Conservation (phyloP, 345 rosid species). For the Cardamine resedifolia region DNA sequence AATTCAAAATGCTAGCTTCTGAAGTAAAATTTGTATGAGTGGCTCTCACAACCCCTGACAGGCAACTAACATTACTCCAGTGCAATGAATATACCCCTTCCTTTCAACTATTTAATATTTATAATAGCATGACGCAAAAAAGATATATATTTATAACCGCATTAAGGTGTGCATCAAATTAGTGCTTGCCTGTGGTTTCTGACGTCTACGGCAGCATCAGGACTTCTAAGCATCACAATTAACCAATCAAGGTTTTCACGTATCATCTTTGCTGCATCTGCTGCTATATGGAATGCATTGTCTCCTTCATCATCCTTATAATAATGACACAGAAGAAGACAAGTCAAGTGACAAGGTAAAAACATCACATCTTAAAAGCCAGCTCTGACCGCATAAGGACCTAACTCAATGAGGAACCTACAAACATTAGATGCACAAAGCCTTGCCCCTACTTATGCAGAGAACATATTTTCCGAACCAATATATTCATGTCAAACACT, state of each 20-base stretch:
- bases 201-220: slow-evolving; percentile 77
- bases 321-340: slow-evolving; percentile 24
- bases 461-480: slow-evolving; percentile 1
- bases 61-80: slow-evolving; percentile 3
- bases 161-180: slow-evolving; percentile 17
- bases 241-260: slow-evolving; percentile 99
- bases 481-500: background rate
- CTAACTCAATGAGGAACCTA: background rate
- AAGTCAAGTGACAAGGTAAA: slow-evolving; percentile 28
- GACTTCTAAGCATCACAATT: slow-evolving; percentile 76
- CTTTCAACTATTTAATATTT: background rate
- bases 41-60: slow-evolving; percentile 17
- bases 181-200: slow-evolving; percentile 85
- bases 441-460: slow-evolving; percentile 8
- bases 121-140: background rate
- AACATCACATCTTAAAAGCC: slow-evolving; percentile 11
- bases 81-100: background rate
- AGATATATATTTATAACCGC: background rate
- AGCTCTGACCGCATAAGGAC: slow-evolving; percentile 10
- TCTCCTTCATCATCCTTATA: slow-evolving; percentile 95
- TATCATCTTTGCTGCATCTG: slow-evolving; percentile 93
- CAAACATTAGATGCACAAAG: slow-evolving; percentile 18
- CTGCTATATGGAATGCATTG: slow-evolving; percentile 97
- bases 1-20: slow-evolving; percentile 11
- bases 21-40: background rate